Conservation (phyloP, 2,329 filamentous ascomycete species). For the Botrytis paeoniae region DNA sequence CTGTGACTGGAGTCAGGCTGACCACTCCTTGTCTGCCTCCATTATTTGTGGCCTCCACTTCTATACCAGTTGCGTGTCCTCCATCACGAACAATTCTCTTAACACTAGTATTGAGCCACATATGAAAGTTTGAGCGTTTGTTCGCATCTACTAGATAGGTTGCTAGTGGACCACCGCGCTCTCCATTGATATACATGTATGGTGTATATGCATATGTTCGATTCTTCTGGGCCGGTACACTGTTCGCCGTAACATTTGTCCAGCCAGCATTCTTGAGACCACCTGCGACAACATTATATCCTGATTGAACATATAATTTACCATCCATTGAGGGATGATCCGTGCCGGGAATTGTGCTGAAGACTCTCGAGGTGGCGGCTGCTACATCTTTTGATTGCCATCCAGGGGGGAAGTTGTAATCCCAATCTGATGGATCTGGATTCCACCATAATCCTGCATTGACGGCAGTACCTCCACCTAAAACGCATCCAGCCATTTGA, state of each 20-base stretch:
- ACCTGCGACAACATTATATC: constrained; percentile 59
- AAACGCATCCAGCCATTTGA: constrained; percentile 68
- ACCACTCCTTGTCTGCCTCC: constrained; percentile 58
- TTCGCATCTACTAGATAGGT: constrained; percentile 66
- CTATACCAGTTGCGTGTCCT: constrained; percentile 62
- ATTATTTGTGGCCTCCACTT: constrained; percentile 54
- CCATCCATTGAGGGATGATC: constrained; percentile 64
- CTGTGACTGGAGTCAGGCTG: constrained; percentile 55
- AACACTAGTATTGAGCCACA: constrained; percentile 66
- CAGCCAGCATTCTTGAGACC: constrained; percentile 61
- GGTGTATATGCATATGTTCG: constrained; percentile 60
- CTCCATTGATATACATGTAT: constrained; percentile 65
- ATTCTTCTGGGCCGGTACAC: constrained; percentile 59
- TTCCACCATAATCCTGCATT: constrained; percentile 70
- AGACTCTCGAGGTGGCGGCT: constrained; percentile 58
- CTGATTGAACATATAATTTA: constrained; percentile 63
- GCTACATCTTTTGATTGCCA: constrained; percentile 66
- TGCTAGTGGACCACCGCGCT: constrained; percentile 66
- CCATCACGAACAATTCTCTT: constrained; percentile 62
- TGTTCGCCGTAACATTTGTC: constrained; percentile 59
- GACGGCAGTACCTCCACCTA: constrained; percentile 55
- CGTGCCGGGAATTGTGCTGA: constrained; percentile 68
- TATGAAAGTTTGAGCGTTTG: constrained; percentile 60
- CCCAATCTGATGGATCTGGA: constrained; percentile 64
- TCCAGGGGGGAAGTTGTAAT: constrained; percentile 67